phyloP scores from a whole-genome alignment of 352 stramenopile species.

The Globisporangium irregulare region DNA sequence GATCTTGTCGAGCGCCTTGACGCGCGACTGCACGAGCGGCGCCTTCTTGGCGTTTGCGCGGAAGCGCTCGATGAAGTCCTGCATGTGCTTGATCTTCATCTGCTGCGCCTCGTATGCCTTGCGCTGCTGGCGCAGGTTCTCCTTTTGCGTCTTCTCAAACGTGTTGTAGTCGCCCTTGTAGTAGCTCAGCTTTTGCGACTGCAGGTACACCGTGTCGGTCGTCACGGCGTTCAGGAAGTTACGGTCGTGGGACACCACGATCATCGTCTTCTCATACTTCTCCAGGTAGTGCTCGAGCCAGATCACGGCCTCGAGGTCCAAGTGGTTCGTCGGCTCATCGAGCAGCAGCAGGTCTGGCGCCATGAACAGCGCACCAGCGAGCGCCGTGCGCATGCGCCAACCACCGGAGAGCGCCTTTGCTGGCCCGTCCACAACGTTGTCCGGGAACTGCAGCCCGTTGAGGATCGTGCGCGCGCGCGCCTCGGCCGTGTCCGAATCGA shows the following conservation, averaged over 20 bases:
- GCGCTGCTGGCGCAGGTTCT: slow-evolving; percentile 93
- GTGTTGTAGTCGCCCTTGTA: slow-evolving; percentile 97
- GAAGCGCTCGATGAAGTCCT: slow-evolving; percentile 98
- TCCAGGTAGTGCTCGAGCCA: slow-evolving; percentile 92
- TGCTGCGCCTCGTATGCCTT: slow-evolving; percentile 86
- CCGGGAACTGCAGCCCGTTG: slow-evolving; percentile 92
- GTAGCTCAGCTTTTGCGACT: slow-evolving; percentile 90
- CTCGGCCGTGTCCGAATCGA: slow-evolving; percentile 91
- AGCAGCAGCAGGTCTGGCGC: slow-evolving; percentile 94
- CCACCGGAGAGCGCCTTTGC: slow-evolving; percentile 92
- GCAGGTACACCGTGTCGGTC: slow-evolving; percentile 95
- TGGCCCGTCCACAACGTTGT: slow-evolving; percentile 87
- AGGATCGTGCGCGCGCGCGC: slow-evolving; percentile 89
- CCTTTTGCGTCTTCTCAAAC: slow-evolving; percentile 93
- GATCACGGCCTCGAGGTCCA: slow-evolving; percentile 90
- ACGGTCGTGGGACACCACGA: slow-evolving; percentile 95
- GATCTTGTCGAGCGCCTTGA: slow-evolving; percentile 93
- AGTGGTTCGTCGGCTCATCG: slow-evolving; percentile 93
- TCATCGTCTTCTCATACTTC: slow-evolving; percentile 92
- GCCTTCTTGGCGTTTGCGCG: slow-evolving; percentile 94
- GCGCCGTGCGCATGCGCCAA: slow-evolving; percentile 92
- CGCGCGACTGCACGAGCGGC: slow-evolving; percentile 94
- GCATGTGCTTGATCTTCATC: slow-evolving; percentile 94
- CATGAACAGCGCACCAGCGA: slow-evolving; percentile 95
- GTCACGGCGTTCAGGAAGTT: slow-evolving; percentile 96